Base-by-base conservation (phyloP, 2,329 filamentous ascomycete genomes). In the Sporothrix mexicana region DNA sequence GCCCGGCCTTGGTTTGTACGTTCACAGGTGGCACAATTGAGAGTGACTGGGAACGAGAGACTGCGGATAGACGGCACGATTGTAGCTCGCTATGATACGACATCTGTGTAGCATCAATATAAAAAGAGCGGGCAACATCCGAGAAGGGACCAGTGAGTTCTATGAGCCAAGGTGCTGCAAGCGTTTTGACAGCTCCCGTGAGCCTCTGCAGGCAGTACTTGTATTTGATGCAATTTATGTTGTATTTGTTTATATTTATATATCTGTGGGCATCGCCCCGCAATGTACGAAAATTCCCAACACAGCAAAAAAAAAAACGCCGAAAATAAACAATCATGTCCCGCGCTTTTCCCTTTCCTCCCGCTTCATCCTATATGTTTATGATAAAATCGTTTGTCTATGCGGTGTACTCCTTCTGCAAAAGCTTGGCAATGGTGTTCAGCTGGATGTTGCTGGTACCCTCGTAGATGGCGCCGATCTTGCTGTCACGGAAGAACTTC, bases 401-500 rank as follows among this genome's bases (percentile, higher is more conserved):
- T 51, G 77, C 74, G 17, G 87, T 89, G 79, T 90, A 90, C 76
- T 90, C 84, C 82, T 90, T 90, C 80, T 90, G 88, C 74, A 90
- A 80, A 69, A 87, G 76, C 83, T 90, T 90, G 77, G 88, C 88
- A 74, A 90, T 90, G 9, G 88, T 90, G 81, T 90, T 90, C 69
- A 90, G 81, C 87, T 92, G 90, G 73, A 92, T 92, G 80, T 92
- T 92, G 83, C 91, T 94, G 72, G 93, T 95, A 45, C 96, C 96
- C 85, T 98, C 95, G 81, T 98, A 98, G 77, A 98, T 98, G 76
- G 94, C 94, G 10, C 96, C 96, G 79, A 99, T 99, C 91, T 98
- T 99, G 87, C 93, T 96, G 82, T 99, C 96, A 64, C 96, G 88
- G 88, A 92, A 99, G 85, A 92, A 98, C 89, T 99, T 99, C 89